Conservation (phyloP, 768 basidiomycete species). For the Ramaria rubella region DNA sequence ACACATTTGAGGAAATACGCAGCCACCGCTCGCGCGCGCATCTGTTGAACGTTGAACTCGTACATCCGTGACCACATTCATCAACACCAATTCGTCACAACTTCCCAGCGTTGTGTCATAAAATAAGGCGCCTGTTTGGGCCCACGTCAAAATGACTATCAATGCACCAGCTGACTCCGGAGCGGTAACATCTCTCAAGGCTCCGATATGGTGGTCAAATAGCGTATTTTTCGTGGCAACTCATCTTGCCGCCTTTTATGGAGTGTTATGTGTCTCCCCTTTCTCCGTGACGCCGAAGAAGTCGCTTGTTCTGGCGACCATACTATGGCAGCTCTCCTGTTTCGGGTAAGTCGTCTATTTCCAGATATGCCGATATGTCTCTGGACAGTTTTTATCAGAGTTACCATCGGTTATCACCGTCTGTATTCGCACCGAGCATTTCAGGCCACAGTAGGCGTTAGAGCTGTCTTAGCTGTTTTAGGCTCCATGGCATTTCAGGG, state of each 20-base stretch:
- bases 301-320: slow-evolving; percentile 42
- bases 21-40: too few species aligned
- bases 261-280: slow-evolving; percentile 45
- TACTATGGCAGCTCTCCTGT: slow-evolving; percentile 62
- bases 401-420: slow-evolving; percentile 73
- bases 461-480: slow-evolving; percentile 53
- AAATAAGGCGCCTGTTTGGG: too few species aligned
- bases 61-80: too few species aligned
- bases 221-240: slow-evolving; percentile 47
- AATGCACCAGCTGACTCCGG: neutral
- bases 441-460: slow-evolving; percentile 47
- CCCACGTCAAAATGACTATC: too few species aligned
- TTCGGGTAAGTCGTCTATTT: slow-evolving; percentile 48
- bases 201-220: slow-evolving; percentile 57
- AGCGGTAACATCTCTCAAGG: neutral
- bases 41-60: too few species aligned
- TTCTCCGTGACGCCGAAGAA: slow-evolving; percentile 35
- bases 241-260: slow-evolving; percentile 52
- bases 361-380: neutral
- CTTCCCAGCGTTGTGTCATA: too few species aligned
- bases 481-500: slow-evolving; percentile 75
- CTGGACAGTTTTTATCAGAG: slow-evolving; percentile 30
- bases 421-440: slow-evolving; percentile 74
- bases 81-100: too few species aligned
- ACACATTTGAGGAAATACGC: too few species aligned